A percentile compares a stretch with the other conserved stretches of the same genome.
phyloP scores from a whole-genome alignment of 495 filamentous ascomycete genomes.

The Aspergillus cavernicola region DNA sequence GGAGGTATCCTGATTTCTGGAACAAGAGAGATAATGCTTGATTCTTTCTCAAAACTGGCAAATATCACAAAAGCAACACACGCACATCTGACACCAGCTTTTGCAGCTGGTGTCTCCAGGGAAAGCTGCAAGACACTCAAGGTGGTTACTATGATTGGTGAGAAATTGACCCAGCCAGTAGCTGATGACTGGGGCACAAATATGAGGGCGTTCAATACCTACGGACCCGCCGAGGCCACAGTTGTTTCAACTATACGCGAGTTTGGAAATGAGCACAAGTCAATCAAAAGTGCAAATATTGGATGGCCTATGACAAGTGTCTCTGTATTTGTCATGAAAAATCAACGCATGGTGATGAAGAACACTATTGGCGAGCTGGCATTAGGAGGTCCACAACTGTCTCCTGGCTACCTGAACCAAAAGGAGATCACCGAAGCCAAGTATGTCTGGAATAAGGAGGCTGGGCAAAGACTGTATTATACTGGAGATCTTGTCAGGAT shows the following conservation, averaged over 20 bases:
- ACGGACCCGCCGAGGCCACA: constrained; percentile 36
- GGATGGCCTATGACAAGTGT: constrained; percentile 33
- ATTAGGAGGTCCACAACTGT: constrained; percentile 40
- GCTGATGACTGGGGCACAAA: constrained; percentile 37
- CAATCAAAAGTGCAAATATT: constrained; percentile 32
- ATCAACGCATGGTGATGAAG: constrained; percentile 29
- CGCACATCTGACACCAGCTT: constrained; percentile 38
- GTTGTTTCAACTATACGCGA: constrained; percentile 34
- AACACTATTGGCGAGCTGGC: constrained; percentile 43
- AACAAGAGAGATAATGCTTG: constrained; percentile 31
- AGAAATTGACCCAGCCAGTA: constrained; percentile 72
- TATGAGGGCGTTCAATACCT: constrained; percentile 34
- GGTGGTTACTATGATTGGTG: constrained; percentile 94
- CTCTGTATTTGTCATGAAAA: constrained; percentile 31
- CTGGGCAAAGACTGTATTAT: constrained; percentile 36
- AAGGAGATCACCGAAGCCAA: constrained; percentile 35
- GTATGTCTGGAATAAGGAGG: constrained; percentile 34
- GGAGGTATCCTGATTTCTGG: constrained; percentile 35
- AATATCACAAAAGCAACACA: constrained; percentile 33
- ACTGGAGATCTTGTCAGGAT: constrained; percentile 51
- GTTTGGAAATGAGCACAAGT: constrained; percentile 27
- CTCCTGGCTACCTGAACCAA: constrained; percentile 43
- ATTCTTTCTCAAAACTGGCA: constrained; percentile 30
- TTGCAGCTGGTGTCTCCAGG: constrained; percentile 28
- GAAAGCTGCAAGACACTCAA: constrained; percentile 29